Conservation (phyloP, 495 filamentous ascomycete genomes). For the Hypoxylon intermedium region DNA sequence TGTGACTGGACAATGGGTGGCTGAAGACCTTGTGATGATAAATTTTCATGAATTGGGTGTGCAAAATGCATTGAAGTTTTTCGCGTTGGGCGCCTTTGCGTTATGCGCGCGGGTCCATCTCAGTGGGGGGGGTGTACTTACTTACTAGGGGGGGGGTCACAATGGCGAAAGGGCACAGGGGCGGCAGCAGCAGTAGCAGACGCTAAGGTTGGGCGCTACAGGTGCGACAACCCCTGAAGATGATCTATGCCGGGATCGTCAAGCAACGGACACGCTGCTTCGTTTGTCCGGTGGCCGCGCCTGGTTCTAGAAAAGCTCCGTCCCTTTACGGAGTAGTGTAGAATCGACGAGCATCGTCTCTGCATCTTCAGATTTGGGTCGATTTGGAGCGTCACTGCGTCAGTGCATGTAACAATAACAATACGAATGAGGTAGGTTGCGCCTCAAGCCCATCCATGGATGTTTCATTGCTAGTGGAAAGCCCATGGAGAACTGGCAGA, state of each 20-base stretch:
- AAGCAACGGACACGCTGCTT: slow-evolving; percentile 12
- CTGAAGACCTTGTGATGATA: slow-evolving; percentile 14
- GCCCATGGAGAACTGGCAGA: background rate
- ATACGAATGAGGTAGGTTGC: slow-evolving; percentile 19
- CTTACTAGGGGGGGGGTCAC: background rate
- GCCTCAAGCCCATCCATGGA: slow-evolving; percentile 2
- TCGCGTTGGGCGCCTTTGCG: slow-evolving; percentile 35
- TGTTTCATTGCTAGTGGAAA: background rate
- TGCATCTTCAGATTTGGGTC: background rate
- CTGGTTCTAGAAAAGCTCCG: slow-evolving; percentile 13
- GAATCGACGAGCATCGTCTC: slow-evolving; percentile 17
- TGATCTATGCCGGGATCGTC: background rate
- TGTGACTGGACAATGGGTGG: slow-evolving; percentile 22
- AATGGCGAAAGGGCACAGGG: background rate
- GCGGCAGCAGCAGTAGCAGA: background rate
- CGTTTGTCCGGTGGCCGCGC: slow-evolving; percentile 3
- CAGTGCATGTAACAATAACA: slow-evolving; percentile 14
- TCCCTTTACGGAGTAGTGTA: slow-evolving; percentile 4
- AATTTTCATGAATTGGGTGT: slow-evolving; percentile 21
- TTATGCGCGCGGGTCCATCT: slow-evolving; percentile 31
- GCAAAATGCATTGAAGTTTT: slow-evolving; percentile 30
- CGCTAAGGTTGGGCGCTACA: background rate
- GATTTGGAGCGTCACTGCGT: slow-evolving; percentile 2
- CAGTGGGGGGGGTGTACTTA: slow-evolving; percentile 8
- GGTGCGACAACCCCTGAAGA: background rate